Percentiles rank a stretch among this genome's conserved stretches.
These are phyloP conservation scores for Fraxinus albicans DNA, from an alignment of 305 asterid species.

Conservation along the genomic window DNA sequence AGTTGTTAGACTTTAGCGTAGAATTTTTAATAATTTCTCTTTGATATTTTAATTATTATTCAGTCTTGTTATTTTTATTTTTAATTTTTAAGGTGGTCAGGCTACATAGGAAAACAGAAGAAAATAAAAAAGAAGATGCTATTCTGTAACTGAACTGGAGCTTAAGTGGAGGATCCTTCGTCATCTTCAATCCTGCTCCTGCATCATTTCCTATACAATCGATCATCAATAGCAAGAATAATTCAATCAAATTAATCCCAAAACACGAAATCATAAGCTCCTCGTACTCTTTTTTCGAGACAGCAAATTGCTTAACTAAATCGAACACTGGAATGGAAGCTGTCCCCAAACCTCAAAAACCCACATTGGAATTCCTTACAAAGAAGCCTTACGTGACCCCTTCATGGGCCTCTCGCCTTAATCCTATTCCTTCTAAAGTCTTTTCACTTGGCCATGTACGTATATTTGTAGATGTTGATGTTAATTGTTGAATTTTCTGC, in stretches of 20 bases:
- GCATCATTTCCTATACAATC: constrained; percentile 12
- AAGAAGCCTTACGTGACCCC: constrained; percentile 73
- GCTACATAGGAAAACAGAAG: not conserved
- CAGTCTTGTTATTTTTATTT: not conserved
- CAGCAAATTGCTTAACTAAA: constrained; percentile 3
- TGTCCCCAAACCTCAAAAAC: constrained; percentile 25
- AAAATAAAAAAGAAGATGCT: constrained; percentile 2
- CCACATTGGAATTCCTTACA: constrained; percentile 46
- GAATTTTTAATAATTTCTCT: too few relatives aligned
- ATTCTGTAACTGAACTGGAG: not conserved
- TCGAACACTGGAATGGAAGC: constrained; percentile 33
- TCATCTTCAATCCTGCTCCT: constrained; percentile 19
- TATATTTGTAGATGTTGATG: not conserved
- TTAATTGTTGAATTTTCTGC: not conserved
- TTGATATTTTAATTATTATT: too few relatives aligned
- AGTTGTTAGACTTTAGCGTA: too few relatives aligned
- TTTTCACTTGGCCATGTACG: constrained; percentile 75
- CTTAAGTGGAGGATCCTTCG: not conserved
- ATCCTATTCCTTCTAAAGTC: constrained; percentile 62
- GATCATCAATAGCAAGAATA: constrained; percentile 9
- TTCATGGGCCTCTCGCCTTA: constrained; percentile 74
- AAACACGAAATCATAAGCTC: constrained; percentile 4
- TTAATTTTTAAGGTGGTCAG: not conserved
- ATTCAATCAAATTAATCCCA: constrained; percentile 9
- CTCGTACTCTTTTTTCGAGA: constrained; percentile 9